A percentile compares a stretch with the other conserved stretches of the same genome.
Conservation (phyloP, 805 yeast genomes). For the Teunomyces stri region DNA sequence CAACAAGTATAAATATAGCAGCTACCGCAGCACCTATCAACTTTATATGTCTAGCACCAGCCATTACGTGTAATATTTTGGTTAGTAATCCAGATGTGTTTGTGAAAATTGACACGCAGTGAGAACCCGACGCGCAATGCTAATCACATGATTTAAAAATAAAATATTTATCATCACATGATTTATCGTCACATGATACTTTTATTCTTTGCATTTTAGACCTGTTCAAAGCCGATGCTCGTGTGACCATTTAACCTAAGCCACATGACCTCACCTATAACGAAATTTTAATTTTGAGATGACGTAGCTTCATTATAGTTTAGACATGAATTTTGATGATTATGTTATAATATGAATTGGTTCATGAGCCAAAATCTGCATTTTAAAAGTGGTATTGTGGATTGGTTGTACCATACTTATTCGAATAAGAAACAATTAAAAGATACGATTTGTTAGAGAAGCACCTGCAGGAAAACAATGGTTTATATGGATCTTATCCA, state of each 20-base stretch:
- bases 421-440: too few species aligned
- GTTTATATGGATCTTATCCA: neutral
- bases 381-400: too few species aligned
- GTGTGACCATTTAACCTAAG: neutral
- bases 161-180: too few species aligned
- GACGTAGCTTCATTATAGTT: neutral
- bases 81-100: neutral
- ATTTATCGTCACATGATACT: neutral
- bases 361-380: neutral
- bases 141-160: neutral
- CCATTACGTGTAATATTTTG: conserved; percentile 1
- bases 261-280: neutral
- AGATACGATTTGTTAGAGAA: too few species aligned
- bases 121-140: neutral
- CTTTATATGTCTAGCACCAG: conserved; percentile 8
- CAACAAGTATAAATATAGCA: conserved; percentile 4
- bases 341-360: neutral
- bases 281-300: neutral
- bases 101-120: neutral
- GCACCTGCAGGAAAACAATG: neutral
- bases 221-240: neutral
- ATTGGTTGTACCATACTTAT: too few species aligned
- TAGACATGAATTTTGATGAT: neutral
- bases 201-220: neutral
- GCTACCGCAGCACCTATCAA: conserved; percentile 5